These are phyloP conservation scores for Panicum miliaceum DNA, from an alignment of 176 grass and related monocot species.

Conservation along the genomic window DNA sequence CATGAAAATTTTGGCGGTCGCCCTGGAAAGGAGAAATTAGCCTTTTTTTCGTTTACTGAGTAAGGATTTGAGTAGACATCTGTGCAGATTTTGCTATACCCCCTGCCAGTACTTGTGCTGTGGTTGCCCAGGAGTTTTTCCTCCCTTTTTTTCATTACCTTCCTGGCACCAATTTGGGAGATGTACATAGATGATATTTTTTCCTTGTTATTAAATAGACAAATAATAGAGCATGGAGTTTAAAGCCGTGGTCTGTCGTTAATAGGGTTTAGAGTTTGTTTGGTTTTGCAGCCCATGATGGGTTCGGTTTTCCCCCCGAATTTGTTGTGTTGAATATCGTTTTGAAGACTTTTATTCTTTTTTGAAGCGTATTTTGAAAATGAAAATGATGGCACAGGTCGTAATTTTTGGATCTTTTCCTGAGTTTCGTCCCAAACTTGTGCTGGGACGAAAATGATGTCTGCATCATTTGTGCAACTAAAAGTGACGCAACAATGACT, in stretches of 20 bases:
- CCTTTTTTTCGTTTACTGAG: constrained; percentile 38
- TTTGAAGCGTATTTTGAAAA: background rate
- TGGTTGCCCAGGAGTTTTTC: constrained; percentile 48
- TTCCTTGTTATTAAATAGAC: constrained; percentile 45
- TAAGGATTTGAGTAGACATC: constrained; percentile 48
- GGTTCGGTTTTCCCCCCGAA: background rate
- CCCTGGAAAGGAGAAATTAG: constrained; percentile 43
- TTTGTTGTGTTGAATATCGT: background rate
- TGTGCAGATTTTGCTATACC: constrained; percentile 67
- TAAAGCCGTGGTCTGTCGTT: background rate
- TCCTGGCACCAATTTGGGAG: constrained; percentile 44
- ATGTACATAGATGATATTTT: constrained; percentile 73
- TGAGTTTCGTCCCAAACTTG: too few species aligned
- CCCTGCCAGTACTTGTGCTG: constrained; percentile 44
- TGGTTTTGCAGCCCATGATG: background rate
- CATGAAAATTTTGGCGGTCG: constrained; percentile 53
- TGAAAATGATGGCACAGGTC: background rate
- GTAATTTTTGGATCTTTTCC: background rate
- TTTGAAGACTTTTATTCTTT: too few species aligned
- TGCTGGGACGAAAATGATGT: background rate
- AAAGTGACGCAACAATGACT: background rate
- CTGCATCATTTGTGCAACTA: background rate
- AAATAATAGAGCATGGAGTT: constrained; percentile 59
- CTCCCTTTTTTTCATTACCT: constrained; percentile 29
- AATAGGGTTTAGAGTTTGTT: background rate